Evolutionary conservation across 805 yeast species (phyloP), one percentile per base, ranked within the genome.

Genomic region (Candida argentea): DNA sequence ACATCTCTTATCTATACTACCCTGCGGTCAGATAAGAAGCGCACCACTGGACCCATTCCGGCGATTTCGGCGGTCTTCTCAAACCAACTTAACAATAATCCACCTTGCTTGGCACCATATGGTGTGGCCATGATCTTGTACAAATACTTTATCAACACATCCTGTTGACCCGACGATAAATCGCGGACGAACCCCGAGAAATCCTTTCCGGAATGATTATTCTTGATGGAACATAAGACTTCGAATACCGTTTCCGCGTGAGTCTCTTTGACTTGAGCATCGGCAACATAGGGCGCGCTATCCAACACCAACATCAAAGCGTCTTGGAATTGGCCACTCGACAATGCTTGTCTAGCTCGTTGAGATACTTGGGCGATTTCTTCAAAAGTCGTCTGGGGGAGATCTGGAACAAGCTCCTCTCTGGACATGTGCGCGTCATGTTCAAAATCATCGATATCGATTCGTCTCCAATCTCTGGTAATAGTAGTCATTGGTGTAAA

Each of bases 401-500:
- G 54, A 37, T 68, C 65, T 8, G 78, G 76, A 13, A 69, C 55
- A 43, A 83, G 65, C 28, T 82, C 89, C 39, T 68, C 73, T 25
- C 66, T 65, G 18, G 77, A 65, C 37, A 82, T 54, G 43, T 73
- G 75, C 42, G 69, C 70, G 26, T 87, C 95, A 3, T 94, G 82
- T 48, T 87, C 95, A 39, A 75, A 76, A 11, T 85, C 82, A 55
- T 91, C 97, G 30, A 91, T 76, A 52, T 91, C 95, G 43, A 89
- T 84, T 68, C 91, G 76, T 70, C 98, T 80, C 94, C 94, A 82
- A 48, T 79, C 86, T 38, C 28, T 26, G 19, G 19, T 24, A 18
- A 10, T 24, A 11, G 22, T 16, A 22, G 6, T 6, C 14, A 8
- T 10, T 25, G 10, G n/a, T 15, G 10, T 24, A n/a, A 10, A 22